A percentile compares a stretch with the other conserved stretches of the same genome.
phyloP scores from a whole-genome alignment of 2,329 filamentous ascomycete species.

The Penicillium sp. region DNA sequence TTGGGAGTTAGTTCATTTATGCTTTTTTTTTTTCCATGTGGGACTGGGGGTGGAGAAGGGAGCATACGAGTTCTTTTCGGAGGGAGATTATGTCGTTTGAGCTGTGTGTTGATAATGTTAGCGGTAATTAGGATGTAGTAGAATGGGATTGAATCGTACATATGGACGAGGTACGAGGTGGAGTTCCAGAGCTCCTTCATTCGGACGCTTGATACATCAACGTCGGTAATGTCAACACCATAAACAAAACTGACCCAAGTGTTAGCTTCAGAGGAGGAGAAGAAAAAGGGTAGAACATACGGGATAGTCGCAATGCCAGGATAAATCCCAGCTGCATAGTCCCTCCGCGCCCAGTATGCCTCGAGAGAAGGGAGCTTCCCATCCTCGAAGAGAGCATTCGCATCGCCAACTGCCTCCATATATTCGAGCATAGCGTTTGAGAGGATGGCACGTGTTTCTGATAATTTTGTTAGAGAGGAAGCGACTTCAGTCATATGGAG shows the following conservation, averaged over 20 bases:
- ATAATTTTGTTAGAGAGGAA: neutral
- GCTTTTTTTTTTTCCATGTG: neutral
- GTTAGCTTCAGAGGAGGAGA: too few relatives aligned
- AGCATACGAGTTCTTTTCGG: conserved; percentile 14
- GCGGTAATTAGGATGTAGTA: neutral
- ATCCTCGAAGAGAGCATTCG: neutral
- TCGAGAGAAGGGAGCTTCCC: conserved; percentile 10
- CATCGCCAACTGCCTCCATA: neutral
- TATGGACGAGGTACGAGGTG: conserved; percentile 20
- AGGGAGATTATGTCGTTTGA: conserved; percentile 19
- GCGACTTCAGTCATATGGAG: neutral
- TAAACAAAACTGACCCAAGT: too few relatives aligned
- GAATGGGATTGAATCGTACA: neutral
- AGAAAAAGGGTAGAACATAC: conserved; percentile 8
- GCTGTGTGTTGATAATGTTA: neutral
- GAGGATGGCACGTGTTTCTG: neutral
- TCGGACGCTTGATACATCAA: neutral
- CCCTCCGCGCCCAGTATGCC: conserved; percentile 15
- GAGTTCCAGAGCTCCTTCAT: conserved; percentile 17
- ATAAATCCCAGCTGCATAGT: conserved; percentile 17
- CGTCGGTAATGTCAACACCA: conserved; percentile 8
- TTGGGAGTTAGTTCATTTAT: neutral
- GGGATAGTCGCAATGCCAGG: conserved; percentile 21
- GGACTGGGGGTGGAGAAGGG: too few relatives aligned
- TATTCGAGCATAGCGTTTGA: neutral